These are phyloP conservation scores for Punica granatum DNA, from an alignment of 345 rosid species.

Conservation along the genomic window DNA sequence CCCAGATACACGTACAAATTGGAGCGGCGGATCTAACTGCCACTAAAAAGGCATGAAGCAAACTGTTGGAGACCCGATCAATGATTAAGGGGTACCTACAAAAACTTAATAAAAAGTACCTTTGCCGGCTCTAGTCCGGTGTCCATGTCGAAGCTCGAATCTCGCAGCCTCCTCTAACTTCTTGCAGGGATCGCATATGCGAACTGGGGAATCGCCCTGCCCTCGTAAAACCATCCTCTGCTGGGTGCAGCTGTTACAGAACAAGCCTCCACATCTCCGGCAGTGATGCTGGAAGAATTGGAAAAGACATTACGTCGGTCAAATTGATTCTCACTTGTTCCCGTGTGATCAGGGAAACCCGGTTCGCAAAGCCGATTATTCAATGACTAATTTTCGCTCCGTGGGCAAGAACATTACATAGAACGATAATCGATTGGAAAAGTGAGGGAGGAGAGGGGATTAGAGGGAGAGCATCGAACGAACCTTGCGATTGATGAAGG, in stretches of 20 bases:
- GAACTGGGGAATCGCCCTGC: constrained; percentile 87
- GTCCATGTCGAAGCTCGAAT: constrained; percentile 71
- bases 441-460: not conserved
- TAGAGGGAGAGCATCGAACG: not conserved
- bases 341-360: not conserved
- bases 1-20: not conserved
- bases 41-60: not conserved
- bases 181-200: constrained; percentile 91
- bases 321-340: not conserved
- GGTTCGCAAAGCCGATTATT: too few relatives aligned
- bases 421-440: not conserved
- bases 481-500: constrained; percentile 99
- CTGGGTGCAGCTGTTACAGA: constrained; percentile 70
- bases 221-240: constrained; percentile 78
- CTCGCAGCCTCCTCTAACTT: constrained; percentile 84
- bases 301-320: constrained; percentile 2
- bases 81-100: not conserved
- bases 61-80: not conserved
- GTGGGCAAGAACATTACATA: too few relatives aligned
- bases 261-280: constrained; percentile 90
- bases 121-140: constrained; percentile 45
- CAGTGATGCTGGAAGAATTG: constrained; percentile 72
- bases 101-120: constrained; percentile 28
- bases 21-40: not conserved
- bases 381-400: too few relatives aligned